These are phyloP conservation scores for Dendrothele bispora DNA, from an alignment of 768 basidiomycete species.

Conservation along the genomic window DNA sequence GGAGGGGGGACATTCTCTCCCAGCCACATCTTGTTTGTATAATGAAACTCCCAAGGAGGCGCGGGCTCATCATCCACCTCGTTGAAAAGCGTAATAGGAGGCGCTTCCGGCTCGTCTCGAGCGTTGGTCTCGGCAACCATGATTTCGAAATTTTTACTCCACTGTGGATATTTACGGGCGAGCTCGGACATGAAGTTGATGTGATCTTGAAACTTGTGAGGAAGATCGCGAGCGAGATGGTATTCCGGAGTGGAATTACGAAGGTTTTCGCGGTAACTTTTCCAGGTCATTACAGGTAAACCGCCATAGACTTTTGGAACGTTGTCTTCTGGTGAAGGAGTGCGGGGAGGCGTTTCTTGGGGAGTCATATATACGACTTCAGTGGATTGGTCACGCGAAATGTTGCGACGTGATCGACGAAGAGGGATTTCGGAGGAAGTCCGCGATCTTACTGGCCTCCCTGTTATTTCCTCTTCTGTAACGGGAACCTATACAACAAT, in stretches of 20 bases:
- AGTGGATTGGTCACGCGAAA: neutral
- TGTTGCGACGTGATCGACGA: neutral
- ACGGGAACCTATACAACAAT: too few relatives aligned
- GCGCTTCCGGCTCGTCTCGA: conserved; percentile 68
- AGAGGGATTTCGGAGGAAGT: neutral
- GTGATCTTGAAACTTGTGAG: conserved; percentile 51
- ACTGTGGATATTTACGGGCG: conserved; percentile 41
- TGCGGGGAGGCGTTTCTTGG: neutral
- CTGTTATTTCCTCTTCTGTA: neutral
- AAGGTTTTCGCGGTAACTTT: neutral
- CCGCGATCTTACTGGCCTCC: neutral
- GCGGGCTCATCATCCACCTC: conserved; percentile 64
- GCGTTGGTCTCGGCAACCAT: conserved; percentile 65
- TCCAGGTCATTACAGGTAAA: neutral
- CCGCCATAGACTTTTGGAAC: neutral
- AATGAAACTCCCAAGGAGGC: conserved; percentile 86
- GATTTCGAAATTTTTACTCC: conserved; percentile 59
- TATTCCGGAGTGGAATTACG: neutral
- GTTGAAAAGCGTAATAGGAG: conserved; percentile 67
- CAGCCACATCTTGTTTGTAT: conserved; percentile 82
- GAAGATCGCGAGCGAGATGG: neutral
- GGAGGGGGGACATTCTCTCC: conserved; percentile 68
- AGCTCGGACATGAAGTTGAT: conserved; percentile 51
- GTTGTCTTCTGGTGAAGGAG: neutral
- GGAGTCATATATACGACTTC: neutral